Evolutionary conservation across 306 rosid species (phyloP).

Genomic region (Lablab purpureus): DNA sequence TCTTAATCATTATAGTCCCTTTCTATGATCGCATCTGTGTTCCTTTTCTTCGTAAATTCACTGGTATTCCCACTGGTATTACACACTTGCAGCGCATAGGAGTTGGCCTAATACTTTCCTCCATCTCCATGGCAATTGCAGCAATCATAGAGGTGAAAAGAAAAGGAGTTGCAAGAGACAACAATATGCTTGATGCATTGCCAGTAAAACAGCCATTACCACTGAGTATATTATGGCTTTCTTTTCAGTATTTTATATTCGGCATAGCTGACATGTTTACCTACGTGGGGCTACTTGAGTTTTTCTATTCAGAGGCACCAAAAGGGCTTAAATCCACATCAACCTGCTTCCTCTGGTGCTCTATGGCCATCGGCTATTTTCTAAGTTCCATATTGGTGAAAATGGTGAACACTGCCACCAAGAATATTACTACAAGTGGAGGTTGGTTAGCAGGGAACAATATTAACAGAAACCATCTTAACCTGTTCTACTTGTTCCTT

Average conservation of each 20-base stretch:
- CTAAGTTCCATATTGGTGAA: conserved; percentile 74
- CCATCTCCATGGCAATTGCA: conserved; percentile 82
- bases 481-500: conserved; percentile 80
- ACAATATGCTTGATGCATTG: conserved; percentile 71
- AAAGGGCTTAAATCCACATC: conserved; percentile 71
- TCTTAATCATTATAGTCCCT: conserved; percentile 67
- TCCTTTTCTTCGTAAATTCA: conserved; percentile 63
- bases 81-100: conserved; percentile 85
- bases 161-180: conserved; percentile 68
- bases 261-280: conserved; percentile 95
- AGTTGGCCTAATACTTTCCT: conserved; percentile 78
- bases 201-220: conserved; percentile 76
- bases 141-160: conserved; percentile 71
- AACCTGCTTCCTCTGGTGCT: conserved; percentile 83
- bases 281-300: conserved; percentile 85
- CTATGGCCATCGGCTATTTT: conserved; percentile 90
- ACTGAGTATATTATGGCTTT: conserved; percentile 78
- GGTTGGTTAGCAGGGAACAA: conserved; percentile 93
- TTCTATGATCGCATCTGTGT: conserved; percentile 68
- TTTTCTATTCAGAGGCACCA: conserved; percentile 92
- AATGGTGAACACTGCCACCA: conserved; percentile 67
- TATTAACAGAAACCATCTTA: conserved; percentile 78
- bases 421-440: conserved; percentile 59
- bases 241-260: conserved; percentile 85
- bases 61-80: conserved; percentile 77